A percentile compares a stretch with the other conserved stretches of the same genome.
Evolutionary conservation across 345 rosid genomes (phyloP).

Genomic region (Gossypium thurberi): DNA sequence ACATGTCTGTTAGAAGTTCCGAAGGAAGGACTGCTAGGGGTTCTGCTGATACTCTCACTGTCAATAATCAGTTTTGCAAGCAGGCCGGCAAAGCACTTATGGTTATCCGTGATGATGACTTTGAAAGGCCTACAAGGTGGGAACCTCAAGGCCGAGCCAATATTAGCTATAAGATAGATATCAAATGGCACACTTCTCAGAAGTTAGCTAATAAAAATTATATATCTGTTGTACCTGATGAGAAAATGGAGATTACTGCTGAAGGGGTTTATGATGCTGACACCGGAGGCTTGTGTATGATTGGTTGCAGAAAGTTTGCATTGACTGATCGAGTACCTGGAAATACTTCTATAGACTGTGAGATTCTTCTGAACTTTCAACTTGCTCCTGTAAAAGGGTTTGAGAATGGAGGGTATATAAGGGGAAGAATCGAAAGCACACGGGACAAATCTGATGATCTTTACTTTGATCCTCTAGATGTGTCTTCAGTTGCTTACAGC

Average conservation of each 20-base stretch:
- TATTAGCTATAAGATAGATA: conserved; percentile 30
- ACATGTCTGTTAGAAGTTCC: conserved; percentile 18
- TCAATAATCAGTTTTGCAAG: conserved; percentile 15
- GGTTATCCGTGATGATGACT: background rate
- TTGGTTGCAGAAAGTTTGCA: conserved; percentile 35
- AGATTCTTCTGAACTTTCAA: conserved; percentile 30
- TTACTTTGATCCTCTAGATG: conserved; percentile 23
- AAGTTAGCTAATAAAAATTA: background rate
- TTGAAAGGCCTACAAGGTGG: background rate
- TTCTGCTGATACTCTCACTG: conserved; percentile 28
- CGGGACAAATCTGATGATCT: conserved; percentile 31
- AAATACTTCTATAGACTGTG: conserved; percentile 27
- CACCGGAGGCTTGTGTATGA: conserved; percentile 42
- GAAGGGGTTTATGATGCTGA: conserved; percentile 43
- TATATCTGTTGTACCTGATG: background rate
- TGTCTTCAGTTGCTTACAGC: conserved; percentile 23
- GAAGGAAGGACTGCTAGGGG: conserved; percentile 22
- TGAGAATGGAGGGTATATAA: conserved; percentile 14
- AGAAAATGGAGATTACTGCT: conserved; percentile 27
- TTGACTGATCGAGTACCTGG: background rate
- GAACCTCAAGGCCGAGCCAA: background rate
- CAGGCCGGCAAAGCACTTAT: background rate
- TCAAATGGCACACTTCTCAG: background rate
- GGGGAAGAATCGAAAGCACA: conserved; percentile 38
- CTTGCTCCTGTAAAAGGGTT: conserved; percentile 31